phyloP scores from a whole-genome alignment of 2,329 filamentous ascomycete genomes.

The Pseudohalonectria lignicola region DNA sequence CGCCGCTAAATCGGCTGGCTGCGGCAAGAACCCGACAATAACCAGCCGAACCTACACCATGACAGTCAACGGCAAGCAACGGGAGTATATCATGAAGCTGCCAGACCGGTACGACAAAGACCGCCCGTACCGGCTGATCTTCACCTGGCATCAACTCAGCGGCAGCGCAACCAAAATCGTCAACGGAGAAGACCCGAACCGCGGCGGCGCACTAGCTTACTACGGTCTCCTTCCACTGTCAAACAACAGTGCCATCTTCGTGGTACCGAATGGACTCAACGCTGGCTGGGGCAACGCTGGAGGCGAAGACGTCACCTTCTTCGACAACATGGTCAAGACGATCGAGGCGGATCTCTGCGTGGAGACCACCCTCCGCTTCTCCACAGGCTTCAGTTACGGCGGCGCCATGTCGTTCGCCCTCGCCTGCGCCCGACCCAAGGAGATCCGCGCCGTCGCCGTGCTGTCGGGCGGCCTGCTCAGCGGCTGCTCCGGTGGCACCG shows the following conservation, averaged over 20 bases:
- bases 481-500: slow-evolving; percentile 3
- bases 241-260: slow-evolving; percentile 26
- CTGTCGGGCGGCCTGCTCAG: not conserved
- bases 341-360: slow-evolving; percentile 29
- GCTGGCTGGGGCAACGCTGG: slow-evolving; percentile 29
- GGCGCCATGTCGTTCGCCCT: slow-evolving; percentile 29
- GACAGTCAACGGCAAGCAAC: slow-evolving; percentile 23
- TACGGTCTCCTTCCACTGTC: slow-evolving; percentile 26
- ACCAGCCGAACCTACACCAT: slow-evolving; percentile 19
- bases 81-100: slow-evolving; percentile 23
- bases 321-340: slow-evolving; percentile 23
- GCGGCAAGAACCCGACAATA: slow-evolving; percentile 18
- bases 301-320: slow-evolving; percentile 28
- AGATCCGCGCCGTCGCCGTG: slow-evolving; percentile 23
- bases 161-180: slow-evolving; percentile 25
- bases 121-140: slow-evolving; percentile 27
- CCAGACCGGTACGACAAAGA: slow-evolving; percentile 20
- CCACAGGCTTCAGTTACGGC: slow-evolving; percentile 31
- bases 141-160: slow-evolving; percentile 27
- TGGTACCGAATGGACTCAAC: slow-evolving; percentile 28
- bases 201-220: slow-evolving; percentile 20
- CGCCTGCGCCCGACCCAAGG: slow-evolving; percentile 25
- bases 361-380: slow-evolving; percentile 26
- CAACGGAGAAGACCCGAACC: slow-evolving; percentile 12
- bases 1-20: slow-evolving; percentile 16